Evolutionary conservation across 345 rosid genomes (phyloP).

Genomic region (Eucalyptus marginata): DNA sequence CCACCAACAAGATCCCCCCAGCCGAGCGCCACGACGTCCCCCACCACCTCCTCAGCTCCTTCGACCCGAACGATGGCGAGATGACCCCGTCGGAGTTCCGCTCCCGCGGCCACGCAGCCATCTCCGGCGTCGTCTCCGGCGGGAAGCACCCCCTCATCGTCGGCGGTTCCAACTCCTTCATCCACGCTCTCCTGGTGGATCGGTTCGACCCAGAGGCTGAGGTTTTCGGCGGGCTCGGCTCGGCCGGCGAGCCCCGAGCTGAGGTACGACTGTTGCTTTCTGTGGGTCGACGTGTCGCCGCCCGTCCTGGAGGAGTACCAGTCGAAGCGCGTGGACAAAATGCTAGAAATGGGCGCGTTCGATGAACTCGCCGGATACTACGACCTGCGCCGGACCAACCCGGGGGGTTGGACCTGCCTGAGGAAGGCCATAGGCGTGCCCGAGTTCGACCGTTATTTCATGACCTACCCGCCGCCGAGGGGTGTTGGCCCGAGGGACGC

Average conservation of each 20-base stretch:
- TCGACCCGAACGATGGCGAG: no score
- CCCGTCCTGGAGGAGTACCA: slow-evolving; percentile 45
- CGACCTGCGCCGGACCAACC: slow-evolving; percentile 7
- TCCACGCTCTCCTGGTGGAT: no score
- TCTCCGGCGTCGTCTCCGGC: no score
- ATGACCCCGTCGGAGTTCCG: no score
- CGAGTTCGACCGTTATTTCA: slow-evolving; percentile 60
- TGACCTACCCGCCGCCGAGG: slow-evolving; percentile 21
- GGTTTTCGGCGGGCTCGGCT: slow-evolving; percentile 13
- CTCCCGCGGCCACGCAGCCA: no score
- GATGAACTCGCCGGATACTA: slow-evolving; percentile 47
- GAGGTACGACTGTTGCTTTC: slow-evolving; percentile 65
- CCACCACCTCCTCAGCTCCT: no score
- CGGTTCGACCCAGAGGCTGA: slow-evolving; percentile 8
- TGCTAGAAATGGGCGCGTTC: slow-evolving; percentile 78
- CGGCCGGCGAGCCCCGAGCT: slow-evolving; percentile 13
- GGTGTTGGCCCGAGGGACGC: not conserved
- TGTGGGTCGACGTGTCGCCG: slow-evolving; percentile 79
- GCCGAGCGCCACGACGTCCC: no score
- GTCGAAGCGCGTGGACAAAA: slow-evolving; percentile 58
- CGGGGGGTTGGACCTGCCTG: slow-evolving; percentile 22
- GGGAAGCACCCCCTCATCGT: no score
- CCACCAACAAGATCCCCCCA: no score
- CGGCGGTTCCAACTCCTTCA: no score
- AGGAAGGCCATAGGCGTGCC: slow-evolving; percentile 82